Evolutionary conservation across 352 stramenopile genomes (phyloP), one percentile per base, ranked within the genome.

Genomic region (Hyaloperonospora arabidopsidis): DNA sequence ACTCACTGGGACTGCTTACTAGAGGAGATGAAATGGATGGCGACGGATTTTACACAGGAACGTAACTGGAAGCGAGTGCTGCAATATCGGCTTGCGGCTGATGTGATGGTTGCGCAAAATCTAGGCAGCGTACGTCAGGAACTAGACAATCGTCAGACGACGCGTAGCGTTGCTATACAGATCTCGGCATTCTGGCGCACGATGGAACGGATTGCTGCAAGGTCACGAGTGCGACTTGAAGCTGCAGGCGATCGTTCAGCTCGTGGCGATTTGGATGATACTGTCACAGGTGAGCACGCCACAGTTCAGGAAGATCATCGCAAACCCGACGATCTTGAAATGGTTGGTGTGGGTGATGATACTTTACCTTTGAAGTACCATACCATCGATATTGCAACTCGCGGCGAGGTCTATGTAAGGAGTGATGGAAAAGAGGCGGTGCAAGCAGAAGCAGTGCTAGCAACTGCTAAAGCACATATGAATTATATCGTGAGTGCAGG

Each of bases 11-110:
- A 99, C 59, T 85, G 75, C 41, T 41, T 98, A 5, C 64, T 98
- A 7, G 84, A 98, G 32, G 96, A 99, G 69, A 98, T 98, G 96
- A 72, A 81, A 57, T 98, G 95, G 91, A 89, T 98, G 77, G 88
- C 95, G 21, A 89, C 82, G 4, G 96, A 99, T 76, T 98, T 98
- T 74, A 76, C 89, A 25, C 87, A 98, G 65, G 95, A 98, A 66
- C 76, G 94, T 5, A 98, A 98, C 63, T 98, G 95, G 93, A 98
- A 98, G 44, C 72, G 69, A 12, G 78, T 81, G 28, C 51, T 82
- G 40, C 80, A 87, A 49, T 73, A 62, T 17, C 84, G 80, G 32
- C 29, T 92, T 11, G 80, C 76, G 17, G 68, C 67, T 22, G 73
- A 89, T 50, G 74, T 84, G 12, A 72, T 86, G 29, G 58, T 74